Evolutionary conservation across 306 rosid species (phyloP), one percentile per base, ranked within the genome.

Genomic region (Quercus rubra): DNA sequence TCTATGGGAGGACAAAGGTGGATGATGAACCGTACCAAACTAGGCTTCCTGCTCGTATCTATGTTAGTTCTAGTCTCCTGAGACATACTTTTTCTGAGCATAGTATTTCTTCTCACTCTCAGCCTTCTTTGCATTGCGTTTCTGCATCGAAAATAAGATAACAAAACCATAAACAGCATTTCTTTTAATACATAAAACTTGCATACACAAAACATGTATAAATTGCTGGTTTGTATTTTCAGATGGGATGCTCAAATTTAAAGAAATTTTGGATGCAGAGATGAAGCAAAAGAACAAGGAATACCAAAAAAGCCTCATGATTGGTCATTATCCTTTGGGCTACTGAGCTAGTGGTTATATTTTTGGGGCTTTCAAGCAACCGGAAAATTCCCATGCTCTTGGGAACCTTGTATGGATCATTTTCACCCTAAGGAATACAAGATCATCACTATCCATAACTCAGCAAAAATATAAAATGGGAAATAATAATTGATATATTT

Each of bases 291-390:
- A 83, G 55, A 71, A 71, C 15, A 56, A 69, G 33, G 1, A 38
- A 75, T 23, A 96, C 99, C 98, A 75, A 28, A 55, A 86, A 96
- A 74, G 99, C 98, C 69, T 93, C 99, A 81, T 96, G 98, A 75
- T 93, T 96, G 68, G 98, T 96, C 78, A 93, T 79, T 84, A 96
- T 96, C 88, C 99, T 90, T 74, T 87, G 90, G 35, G 98, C 96
- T 74, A 96, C 92, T 64, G 96, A 85, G 51, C 89, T 77, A 13
- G 98, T 96, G 55, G 94, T 93, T 55, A 92, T 89, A 62, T 81
- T 83, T 81, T 87, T 96, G 8, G 99, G 99, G 84, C 99, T 96
- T 61, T 93, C 90, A 9, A 96, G 96, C 83, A 91, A 75, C 79
- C 73, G 88, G 91, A 93, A 96, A 79, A 87, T 91, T 72, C 99